Evolutionary conservation across 2,329 filamentous ascomycete genomes (phyloP), one percentile per base, ranked within the genome.

Genomic region (Paramyrothecium roridum): DNA sequence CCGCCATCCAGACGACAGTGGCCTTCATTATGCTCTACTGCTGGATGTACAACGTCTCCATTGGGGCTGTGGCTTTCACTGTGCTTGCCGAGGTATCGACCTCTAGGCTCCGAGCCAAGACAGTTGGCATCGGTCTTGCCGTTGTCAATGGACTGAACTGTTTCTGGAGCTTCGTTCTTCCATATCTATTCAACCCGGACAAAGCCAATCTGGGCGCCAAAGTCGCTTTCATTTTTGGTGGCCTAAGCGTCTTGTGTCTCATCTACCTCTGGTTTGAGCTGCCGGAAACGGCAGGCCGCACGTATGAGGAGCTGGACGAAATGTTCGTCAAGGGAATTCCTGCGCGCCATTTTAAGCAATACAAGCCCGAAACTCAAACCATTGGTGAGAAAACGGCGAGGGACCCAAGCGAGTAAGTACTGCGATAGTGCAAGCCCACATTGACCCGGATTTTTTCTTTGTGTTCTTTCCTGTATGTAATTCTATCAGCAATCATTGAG

Each of bases 41-140:
- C n/a, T 57, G 56, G 37, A 22, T 21, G 17, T 48, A 48, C 22
- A 20, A 20, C n/a, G 46, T 22, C 40, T 59, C 60, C 37, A 61
- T 61, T 20, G 60, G 60, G 30, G 60, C 60, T 13, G 59, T 59
- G 19, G 60, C 60, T 3, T 62, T 61, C 46, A 51, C 60, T 1
- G 23, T 61, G 19, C 57, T 62, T 10, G 56, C 54, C 10, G 60
- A 62, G 57, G 53, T 61, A 16, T 49, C 59, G 21, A 61, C 59
- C 7, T 54, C 60, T 12, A 50, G 57, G 33, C 60, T 62, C 26
- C 59, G 60, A 16, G 57, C 56, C 49, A 61, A 61, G 56, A 61
- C 60, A 0, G 54, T 57, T 7, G 52, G 57, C 20, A 55, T 62
- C 40, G 59, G 55, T 2, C 57, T 61, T 19, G 59, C 60, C 13